phyloP scores from a whole-genome alignment of 371 early-diverging fungal species.

The Blastocladiella emersonii region DNA sequence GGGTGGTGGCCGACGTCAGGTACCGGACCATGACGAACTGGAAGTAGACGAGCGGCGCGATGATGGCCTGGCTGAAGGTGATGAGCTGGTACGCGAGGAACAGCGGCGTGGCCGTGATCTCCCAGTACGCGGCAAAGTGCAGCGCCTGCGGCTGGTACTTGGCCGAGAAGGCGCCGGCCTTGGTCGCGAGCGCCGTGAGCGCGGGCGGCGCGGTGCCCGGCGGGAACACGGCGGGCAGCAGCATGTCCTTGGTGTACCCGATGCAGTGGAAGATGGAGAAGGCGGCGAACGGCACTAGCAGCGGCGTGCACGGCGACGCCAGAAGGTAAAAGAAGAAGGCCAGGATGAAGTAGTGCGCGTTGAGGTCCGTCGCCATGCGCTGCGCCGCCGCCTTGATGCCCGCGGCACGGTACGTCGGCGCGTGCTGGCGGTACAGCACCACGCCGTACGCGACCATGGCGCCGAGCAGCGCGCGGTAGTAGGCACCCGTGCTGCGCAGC shows the following conservation, averaged over 20 bases:
- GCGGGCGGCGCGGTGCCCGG: background rate
- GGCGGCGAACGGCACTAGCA: background rate
- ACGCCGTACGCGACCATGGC: background rate
- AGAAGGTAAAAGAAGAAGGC: background rate
- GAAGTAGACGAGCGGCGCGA: background rate
- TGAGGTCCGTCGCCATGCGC: background rate
- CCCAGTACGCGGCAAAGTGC: background rate
- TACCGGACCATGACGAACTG: background rate
- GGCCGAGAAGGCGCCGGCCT: background rate
- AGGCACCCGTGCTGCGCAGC: background rate
- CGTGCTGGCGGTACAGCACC: background rate
- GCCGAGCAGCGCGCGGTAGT: background rate
- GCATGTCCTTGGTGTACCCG: background rate
- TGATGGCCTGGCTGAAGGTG: background rate
- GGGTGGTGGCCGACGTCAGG: background rate
- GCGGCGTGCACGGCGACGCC: background rate
- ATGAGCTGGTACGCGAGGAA: background rate
- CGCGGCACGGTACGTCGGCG: background rate
- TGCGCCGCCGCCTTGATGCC: background rate
- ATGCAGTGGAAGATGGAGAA: slow-evolving; percentile 1
- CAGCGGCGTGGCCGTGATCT: background rate
- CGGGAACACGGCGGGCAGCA: background rate
- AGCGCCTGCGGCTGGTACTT: background rate
- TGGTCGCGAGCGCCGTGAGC: background rate
- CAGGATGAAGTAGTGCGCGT: background rate